Evolutionary conservation across 352 stramenopile species (phyloP).

Genomic region (Phytophthora sp.): DNA sequence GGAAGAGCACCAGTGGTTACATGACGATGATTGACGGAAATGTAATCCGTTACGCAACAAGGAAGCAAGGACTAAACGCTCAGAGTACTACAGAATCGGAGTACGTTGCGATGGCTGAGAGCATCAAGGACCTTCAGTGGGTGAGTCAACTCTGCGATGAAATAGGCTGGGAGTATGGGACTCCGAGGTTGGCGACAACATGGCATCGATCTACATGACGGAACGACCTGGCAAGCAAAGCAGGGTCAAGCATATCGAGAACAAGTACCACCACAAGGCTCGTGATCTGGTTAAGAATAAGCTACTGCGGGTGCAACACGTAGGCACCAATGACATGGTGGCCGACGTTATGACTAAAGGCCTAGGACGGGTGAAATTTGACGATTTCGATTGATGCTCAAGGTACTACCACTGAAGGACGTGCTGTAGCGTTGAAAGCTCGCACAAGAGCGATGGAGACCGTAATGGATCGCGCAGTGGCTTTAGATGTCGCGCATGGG

Average conservation of each 20-base stretch:
- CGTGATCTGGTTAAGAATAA: not conserved
- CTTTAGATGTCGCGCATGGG: too few relatives aligned
- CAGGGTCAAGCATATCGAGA: not conserved
- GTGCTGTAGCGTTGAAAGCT: too few relatives aligned
- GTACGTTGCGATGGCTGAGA: conserved; percentile 36
- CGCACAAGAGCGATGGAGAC: too few relatives aligned
- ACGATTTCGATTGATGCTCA: too few relatives aligned
- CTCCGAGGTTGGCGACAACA: conserved; percentile 2
- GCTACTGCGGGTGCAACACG: not conserved
- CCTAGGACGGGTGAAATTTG: too few relatives aligned
- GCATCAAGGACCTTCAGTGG: conserved; percentile 27
- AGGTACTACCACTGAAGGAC: too few relatives aligned
- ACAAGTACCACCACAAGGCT: conserved; percentile 1
- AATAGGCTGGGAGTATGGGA: conserved; percentile 4
- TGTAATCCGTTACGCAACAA: conserved; percentile 25
- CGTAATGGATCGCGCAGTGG: too few relatives aligned
- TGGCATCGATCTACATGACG: conserved; percentile 5
- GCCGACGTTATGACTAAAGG: conserved; percentile 6
- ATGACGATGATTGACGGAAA: conserved; percentile 28
- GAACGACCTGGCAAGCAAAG: not conserved
- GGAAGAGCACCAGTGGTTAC: conserved; percentile 35
- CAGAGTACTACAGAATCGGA: conserved; percentile 36
- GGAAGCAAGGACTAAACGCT: conserved; percentile 37
- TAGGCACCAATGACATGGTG: conserved; percentile 6
- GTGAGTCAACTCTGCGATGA: conserved; percentile 11